Evolutionary conservation across 495 filamentous ascomycete species (phyloP), one percentile per base, ranked within the genome.

Genomic region (Trichoderma asperelloides): DNA sequence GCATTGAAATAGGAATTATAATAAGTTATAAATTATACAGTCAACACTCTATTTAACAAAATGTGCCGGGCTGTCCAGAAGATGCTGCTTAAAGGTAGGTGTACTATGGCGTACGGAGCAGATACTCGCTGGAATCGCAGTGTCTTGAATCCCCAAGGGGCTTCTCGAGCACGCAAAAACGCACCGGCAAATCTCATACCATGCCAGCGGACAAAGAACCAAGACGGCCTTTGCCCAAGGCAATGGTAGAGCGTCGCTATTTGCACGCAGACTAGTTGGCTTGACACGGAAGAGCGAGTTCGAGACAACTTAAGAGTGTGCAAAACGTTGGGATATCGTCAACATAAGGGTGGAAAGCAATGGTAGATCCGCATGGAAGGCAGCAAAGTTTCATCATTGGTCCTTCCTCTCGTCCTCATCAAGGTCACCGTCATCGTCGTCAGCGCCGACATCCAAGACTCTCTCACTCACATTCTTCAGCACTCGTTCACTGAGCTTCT

Each of bases 301-400:
- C 80, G 85, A 91, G 92, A 81, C 89, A 96, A 93, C 93, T 97
- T 86, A 96, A 95, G 88, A 88, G 90, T 88, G 89, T 93, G 91
- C 91, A 80, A 66, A 76, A 73, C 63, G 55, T 43, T 51, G 63
- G 23, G 23, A 27, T 27, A 41, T 62, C 21, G 33, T 33, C 1
- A 18, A 33, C 2, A 18, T 0, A 3, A 64, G 12, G 21, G 40
- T 33, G 6, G 8, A 9, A 37, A 16, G 25, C n/a, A 21, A 6
- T 43, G 25, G n/a, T 25, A 11, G 5, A 15, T 49, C 0, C 11
- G 28, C 3, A 49, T 3, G 21, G n/a, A 0, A 18, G 21, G 7
- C 25, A 41, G 15, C 3, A 51, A 30, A 23, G 15, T n/a, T n/a
- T 49, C 37, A 23, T 65, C 64, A 65, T 40, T 69, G 1, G 63